Evolutionary conservation across 2,329 filamentous ascomycete species (phyloP), one percentile per base, ranked within the genome.

Genomic region (Cladosporium velox): DNA sequence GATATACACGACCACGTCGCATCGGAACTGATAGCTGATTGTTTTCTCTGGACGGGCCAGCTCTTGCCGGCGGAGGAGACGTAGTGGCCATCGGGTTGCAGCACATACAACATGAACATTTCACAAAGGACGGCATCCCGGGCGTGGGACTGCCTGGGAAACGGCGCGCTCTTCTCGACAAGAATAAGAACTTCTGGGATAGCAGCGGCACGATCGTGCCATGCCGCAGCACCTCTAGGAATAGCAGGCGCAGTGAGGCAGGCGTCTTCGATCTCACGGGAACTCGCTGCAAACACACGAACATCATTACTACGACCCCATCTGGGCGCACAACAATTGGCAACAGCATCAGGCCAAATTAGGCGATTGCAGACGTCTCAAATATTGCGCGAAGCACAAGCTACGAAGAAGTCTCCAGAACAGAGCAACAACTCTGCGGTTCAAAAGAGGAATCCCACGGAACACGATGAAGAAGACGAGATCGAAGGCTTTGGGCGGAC

Each of bases 401-500:
- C 67, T 21, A 62, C 62, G n/a, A 59, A 60, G 15, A 57, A 54
- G 11, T 34, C 64, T 6, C 59, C 66, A 7, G 64, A 67, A 18
- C 21, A 32, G 32, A 15, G 24, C 28, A 51, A 34, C 10, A 54
- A 28, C 15, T 30, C 51, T 18, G 28, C 35, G 21, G 54, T 47
- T 57, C 47, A 63, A 21, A 67, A 66, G 32, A 62, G 63, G 26
- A 72, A 74, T 59, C 70, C 72, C 10, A 68, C 67, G n/a, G 75
- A 76, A 24, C 75, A 77, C 18, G 73, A 74, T 11, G 78, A 80
- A 44, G 78, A 80, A 32, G 86, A 87, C 55, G 82, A 87, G 64
- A 86, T 89, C 34, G 79, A 82, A 66, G 87, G 84, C 26, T 92
- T 93, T 75, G 85, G 85, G 69, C 84, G 87, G 72, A 93, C 91